Base-by-base conservation (phyloP, 768 basidiomycete species). In the Austroboletus festivus region DNA sequence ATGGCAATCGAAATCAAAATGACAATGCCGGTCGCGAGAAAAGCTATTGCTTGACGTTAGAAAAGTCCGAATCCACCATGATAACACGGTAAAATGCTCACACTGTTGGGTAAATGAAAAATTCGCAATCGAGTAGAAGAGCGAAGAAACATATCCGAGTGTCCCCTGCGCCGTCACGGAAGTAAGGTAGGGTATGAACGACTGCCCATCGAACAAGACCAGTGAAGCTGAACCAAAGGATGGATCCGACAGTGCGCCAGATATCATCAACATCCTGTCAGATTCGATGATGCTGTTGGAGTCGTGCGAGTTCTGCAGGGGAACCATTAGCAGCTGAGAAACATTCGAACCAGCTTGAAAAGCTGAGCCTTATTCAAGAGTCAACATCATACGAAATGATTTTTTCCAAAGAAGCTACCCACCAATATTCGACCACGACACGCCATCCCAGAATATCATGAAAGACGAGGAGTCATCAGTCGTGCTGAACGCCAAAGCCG, bases 1-100 rank as follows among this genome's bases (percentile, higher is more conserved):
- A 97, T 96, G 21, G 96, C 96, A 54, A 99, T 96, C 2, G 93
- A 94, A 56, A 99, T 93, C 38, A 99, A 78, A 56, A 98, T 97
- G 46, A 99, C 93, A 31, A 98, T 78, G 2, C 95, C 96, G 20
- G 82, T 81, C 0, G 94, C 91, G 47, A 99, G 79, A 75, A 92
- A 89, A 59, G 85, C 92, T 91, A 56, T 56, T 30, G 24, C 26
- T 10, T 44, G 38, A 44, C 12, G 33, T 59, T 20, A 51, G 38
- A 13, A 21, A n/a, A 46, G 42, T 38, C 13, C 13, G 13, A n/a
- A 4, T n/a, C n/a, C n/a, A 16, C 23, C 28, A 28, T 28, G 44
- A 48, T 18, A 16, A 31, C 19, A 34, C 18, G 12, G 23, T 38
- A 15, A 30, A 44, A 48, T 18, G 73, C 88, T 71, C 62, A 92